These are phyloP conservation scores for Sinapis alba DNA, from an alignment of 441 rosid species.

Conservation along the genomic window DNA sequence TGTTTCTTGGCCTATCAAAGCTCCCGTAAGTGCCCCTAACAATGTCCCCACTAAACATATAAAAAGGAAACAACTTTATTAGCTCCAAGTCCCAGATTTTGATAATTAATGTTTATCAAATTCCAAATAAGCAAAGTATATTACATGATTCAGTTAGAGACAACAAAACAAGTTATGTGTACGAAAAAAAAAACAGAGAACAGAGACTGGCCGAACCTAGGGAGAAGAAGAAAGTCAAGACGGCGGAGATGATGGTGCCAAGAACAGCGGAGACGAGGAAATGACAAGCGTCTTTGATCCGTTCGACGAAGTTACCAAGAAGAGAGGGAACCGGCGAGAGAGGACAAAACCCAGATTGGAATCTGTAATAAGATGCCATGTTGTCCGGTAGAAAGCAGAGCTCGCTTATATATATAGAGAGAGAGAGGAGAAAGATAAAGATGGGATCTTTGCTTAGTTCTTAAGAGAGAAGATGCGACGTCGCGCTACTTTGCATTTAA, in stretches of 20 bases:
- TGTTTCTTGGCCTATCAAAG: constrained; percentile 96
- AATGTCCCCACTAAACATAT: constrained; percentile 81
- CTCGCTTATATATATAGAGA: constrained; percentile 8
- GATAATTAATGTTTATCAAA: too few species aligned
- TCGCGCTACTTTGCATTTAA: constrained; percentile 68
- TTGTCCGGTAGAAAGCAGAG: constrained; percentile 33
- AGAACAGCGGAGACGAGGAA: constrained; percentile 73
- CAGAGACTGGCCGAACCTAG: neutral
- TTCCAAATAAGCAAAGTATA: too few species aligned
- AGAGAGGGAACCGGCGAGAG: constrained; percentile 44
- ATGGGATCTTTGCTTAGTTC: constrained; percentile 31
- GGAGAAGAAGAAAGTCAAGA: neutral
- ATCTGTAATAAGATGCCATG: constrained; percentile 56
- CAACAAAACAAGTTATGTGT: too few species aligned
- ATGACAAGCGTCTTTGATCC: constrained; percentile 58
- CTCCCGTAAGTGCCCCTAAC: constrained; percentile 96
- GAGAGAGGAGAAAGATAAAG: constrained; percentile 6
- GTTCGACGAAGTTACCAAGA: constrained; percentile 58
- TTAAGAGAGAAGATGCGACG: constrained; percentile 43
- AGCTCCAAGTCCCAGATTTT: too few species aligned
- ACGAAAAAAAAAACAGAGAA: neutral
- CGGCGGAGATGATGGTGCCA: constrained; percentile 86
- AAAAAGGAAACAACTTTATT: constrained; percentile 18
- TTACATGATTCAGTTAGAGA: too few species aligned
- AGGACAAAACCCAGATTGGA: constrained; percentile 54